Evolutionary conservation across 1,284 basidiomycete genomes (phyloP).

Genomic region (Ustilago crameri): DNA sequence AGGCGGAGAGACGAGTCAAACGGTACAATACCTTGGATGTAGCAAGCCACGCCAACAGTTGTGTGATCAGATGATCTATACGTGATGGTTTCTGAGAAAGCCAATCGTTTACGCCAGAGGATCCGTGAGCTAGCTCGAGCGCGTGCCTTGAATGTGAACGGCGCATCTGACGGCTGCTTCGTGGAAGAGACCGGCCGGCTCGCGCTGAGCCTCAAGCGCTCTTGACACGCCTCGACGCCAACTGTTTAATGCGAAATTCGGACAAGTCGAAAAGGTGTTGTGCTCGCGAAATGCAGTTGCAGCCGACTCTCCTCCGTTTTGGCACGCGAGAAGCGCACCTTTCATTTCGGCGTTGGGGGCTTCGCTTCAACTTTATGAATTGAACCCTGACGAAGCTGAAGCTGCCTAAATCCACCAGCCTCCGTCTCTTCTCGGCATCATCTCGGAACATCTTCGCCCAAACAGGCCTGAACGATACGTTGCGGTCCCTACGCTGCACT

Average conservation of each 20-base stretch:
- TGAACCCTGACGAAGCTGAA: constrained; percentile 1
- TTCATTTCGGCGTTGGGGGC: constrained; percentile 1
- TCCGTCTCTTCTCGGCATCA: neutral
- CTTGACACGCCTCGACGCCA: neutral
- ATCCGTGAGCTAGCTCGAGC: neutral
- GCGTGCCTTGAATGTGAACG: too few relatives aligned
- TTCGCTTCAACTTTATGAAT: neutral
- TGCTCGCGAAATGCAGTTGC: too few relatives aligned
- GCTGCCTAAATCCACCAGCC: neutral
- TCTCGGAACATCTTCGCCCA: neutral
- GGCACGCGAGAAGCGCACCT: neutral
- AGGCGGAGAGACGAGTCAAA: neutral
- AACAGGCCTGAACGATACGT: too few relatives aligned
- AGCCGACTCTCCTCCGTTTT: too few relatives aligned
- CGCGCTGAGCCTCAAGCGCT: neutral
- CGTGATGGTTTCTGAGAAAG: neutral
- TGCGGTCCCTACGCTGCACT: too few relatives aligned
- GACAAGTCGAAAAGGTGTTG: neutral
- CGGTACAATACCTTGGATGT: neutral
- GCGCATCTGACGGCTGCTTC: neutral
- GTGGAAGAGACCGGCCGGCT: neutral
- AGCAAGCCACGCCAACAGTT: neutral
- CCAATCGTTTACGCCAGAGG: neutral
- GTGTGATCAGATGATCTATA: neutral
- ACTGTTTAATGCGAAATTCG: neutral